These are phyloP conservation scores for Viola odorata DNA, from an alignment of 345 rosid genomes.

Conservation along the genomic window DNA sequence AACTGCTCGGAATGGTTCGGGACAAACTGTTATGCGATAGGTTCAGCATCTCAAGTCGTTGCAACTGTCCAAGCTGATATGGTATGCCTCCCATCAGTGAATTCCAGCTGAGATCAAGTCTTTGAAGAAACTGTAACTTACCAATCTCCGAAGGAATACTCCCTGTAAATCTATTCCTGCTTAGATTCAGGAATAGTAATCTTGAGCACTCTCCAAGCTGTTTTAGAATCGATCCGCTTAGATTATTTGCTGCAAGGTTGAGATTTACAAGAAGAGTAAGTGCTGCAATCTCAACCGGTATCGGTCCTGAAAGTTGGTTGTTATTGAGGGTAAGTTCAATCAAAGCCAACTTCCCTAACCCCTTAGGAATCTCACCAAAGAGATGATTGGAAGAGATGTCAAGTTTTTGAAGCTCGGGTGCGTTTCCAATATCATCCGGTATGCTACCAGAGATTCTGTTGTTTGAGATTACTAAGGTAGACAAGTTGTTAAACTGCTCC, in stretches of 20 bases:
- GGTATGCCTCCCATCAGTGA: constrained; percentile 7
- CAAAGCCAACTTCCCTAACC: background rate
- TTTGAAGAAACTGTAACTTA: background rate
- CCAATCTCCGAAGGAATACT: background rate
- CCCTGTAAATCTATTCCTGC: background rate
- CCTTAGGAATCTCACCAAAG: background rate
- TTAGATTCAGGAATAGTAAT: background rate
- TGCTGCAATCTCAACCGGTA: background rate
- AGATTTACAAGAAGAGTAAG: background rate
- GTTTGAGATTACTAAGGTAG: background rate
- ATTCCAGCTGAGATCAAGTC: constrained; percentile 19
- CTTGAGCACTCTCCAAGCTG: background rate
- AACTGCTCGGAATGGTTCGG: constrained; percentile 7
- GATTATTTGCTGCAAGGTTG: background rate
- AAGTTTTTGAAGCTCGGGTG: background rate
- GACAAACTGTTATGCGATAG: constrained; percentile 10
- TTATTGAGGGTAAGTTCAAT: background rate
- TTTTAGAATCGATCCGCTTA: background rate
- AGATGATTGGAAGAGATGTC: constrained; percentile 4
- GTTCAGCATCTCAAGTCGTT: background rate
- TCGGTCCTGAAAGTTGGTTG: constrained; percentile 1
- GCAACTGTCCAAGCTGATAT: background rate
- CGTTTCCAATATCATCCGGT: background rate
- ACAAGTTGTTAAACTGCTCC: background rate
- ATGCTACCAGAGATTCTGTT: constrained; percentile 4